These are phyloP conservation scores for Mucor circinelloides DNA, from an alignment of 371 early-diverging fungal species.

Conservation along the genomic window DNA sequence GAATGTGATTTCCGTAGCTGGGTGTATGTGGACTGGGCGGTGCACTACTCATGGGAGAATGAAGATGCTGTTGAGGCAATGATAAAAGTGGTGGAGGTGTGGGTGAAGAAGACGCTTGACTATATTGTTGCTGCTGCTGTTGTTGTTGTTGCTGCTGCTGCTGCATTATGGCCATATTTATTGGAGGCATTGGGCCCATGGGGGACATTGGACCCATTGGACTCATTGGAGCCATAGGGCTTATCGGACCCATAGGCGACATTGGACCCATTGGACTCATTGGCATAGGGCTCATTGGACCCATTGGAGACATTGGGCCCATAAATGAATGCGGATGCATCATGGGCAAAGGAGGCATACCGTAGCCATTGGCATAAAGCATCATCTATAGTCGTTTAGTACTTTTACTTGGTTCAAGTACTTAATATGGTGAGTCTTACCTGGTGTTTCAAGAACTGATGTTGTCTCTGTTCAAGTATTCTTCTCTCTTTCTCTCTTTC, in stretches of 20 bases:
- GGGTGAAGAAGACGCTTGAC: constrained; percentile 4
- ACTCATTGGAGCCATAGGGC: constrained; percentile 5
- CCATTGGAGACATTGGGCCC: constrained; percentile 32
- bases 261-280: constrained; percentile 30
- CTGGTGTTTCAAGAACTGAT: constrained; percentile 51
- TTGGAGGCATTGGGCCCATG: constrained; percentile 4
- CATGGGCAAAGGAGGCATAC: constrained; percentile 31
- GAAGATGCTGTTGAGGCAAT: constrained; percentile 10
- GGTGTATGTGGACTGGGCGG: constrained; percentile 16
- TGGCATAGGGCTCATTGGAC: constrained; percentile 24
- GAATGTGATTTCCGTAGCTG: constrained; percentile 5
- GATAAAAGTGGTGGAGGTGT: constrained; percentile 17
- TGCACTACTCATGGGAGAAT: constrained; percentile 7
- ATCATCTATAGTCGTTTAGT: constrained; percentile 30
- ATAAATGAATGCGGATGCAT: constrained; percentile 29
- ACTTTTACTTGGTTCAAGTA: neutral
- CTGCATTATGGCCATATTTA: constrained; percentile 15
- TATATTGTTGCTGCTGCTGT: constrained; percentile 1
- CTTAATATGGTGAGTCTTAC: constrained; percentile 11
- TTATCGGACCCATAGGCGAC: constrained; percentile 16
- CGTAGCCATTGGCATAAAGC: constrained; percentile 43
- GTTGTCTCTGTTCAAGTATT: constrained; percentile 52
- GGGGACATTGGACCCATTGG: constrained; percentile 14
- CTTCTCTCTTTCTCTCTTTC: constrained; percentile 53
- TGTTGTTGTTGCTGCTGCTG: constrained; percentile 8